phyloP scores from a whole-genome alignment of 176 grass and related monocot genomes.

The Phragmites australis region DNA sequence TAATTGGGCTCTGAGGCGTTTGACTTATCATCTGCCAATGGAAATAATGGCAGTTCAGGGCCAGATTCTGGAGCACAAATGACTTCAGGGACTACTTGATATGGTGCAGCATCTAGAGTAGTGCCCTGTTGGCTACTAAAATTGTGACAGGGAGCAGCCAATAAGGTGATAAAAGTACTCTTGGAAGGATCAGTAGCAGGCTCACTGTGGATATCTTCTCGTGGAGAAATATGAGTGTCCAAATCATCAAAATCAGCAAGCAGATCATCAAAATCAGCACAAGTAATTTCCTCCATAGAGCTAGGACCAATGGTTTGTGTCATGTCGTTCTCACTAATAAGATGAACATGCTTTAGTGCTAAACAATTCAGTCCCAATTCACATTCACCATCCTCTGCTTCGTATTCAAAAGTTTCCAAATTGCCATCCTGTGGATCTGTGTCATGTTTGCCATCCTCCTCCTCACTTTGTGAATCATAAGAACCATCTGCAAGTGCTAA shows the following conservation, averaged over 20 bases:
- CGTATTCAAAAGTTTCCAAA: neutral
- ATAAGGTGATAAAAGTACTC: neutral
- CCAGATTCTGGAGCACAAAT: neutral
- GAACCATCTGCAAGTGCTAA: neutral
- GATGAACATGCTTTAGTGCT: neutral
- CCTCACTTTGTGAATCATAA: neutral
- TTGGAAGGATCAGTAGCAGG: neutral
- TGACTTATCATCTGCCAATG: neutral
- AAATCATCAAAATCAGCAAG: neutral
- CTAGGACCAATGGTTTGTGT: neutral
- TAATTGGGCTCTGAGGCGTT: too few relatives aligned
- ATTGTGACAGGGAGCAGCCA: neutral
- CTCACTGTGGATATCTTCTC: neutral
- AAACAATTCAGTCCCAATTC: neutral
- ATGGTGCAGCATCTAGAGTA: neutral
- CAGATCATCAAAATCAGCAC: conserved; percentile 19
- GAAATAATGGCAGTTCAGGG: neutral
- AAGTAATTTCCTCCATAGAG: neutral
- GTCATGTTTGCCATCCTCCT: neutral
- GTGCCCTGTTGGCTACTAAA: neutral
- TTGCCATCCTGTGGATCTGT: neutral
- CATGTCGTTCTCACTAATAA: neutral
- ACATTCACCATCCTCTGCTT: neutral
- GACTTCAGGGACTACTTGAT: neutral
- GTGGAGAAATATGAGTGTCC: neutral